Conservation (phyloP, 208 protist genomes). For the Trypanosoma caninum region DNA sequence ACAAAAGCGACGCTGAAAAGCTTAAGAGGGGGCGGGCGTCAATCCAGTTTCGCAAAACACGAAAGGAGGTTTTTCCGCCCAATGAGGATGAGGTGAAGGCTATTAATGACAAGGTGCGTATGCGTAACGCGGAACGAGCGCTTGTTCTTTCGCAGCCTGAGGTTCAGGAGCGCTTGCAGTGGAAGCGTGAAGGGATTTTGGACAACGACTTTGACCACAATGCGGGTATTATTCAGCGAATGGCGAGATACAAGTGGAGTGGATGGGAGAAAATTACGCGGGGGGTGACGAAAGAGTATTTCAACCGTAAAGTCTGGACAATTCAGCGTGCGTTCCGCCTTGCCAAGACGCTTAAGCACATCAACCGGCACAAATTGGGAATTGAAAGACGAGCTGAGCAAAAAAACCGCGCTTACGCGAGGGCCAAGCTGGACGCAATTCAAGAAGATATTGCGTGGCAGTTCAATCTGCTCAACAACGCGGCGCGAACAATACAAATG, state of each 20-base stretch:
- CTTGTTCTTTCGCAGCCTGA: slow-evolving; percentile 38
- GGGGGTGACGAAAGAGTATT: slow-evolving; percentile 56
- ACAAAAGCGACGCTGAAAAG: background rate
- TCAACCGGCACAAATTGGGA: slow-evolving; percentile 16
- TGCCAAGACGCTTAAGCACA: slow-evolving; percentile 43
- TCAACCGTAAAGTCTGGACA: slow-evolving; percentile 56
- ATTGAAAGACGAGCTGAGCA: slow-evolving; percentile 23
- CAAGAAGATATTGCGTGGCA: slow-evolving; percentile 64
- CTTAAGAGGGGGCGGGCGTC: slow-evolving; percentile 6
- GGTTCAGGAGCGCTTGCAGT: slow-evolving; percentile 48
- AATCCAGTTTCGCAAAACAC: slow-evolving; percentile 52
- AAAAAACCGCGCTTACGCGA: slow-evolving; percentile 29
- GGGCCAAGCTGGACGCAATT: slow-evolving; percentile 38
- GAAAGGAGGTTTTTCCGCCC: slow-evolving; percentile 30
- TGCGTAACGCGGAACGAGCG: slow-evolving; percentile 20
- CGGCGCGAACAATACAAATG: slow-evolving; percentile 67
- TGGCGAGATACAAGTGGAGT: slow-evolving; percentile 38
- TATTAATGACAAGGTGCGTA: slow-evolving; percentile 54
- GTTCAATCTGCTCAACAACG: slow-evolving; percentile 48
- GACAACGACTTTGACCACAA: slow-evolving; percentile 82
- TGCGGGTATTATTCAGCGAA: slow-evolving; percentile 78
- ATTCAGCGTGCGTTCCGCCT: slow-evolving; percentile 74
- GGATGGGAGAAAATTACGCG: slow-evolving; percentile 37
- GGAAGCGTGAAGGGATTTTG: slow-evolving; percentile 66
- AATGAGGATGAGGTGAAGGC: slow-evolving; percentile 44